Evolutionary conservation across 805 yeast species (phyloP), one percentile per base, ranked within the genome.

Genomic region (Pichia thaimueangensis): DNA sequence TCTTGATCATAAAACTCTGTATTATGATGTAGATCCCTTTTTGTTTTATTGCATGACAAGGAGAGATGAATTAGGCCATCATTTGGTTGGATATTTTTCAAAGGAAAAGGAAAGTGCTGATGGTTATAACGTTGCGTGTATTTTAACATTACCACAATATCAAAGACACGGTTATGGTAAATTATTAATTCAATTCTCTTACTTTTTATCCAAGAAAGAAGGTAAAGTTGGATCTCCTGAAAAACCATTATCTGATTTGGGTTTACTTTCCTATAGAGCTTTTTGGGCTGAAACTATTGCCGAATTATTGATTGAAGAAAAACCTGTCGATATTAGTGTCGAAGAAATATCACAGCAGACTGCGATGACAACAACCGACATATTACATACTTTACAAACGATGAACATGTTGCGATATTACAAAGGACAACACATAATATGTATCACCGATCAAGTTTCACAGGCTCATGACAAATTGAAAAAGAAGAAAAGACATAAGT

Each of bases 11-110:
- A 93, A 93, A 60, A 88, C 98, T 0, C 71, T 93, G 29, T 93
- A 93, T 64, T 93, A 93, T 60, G 99, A 93, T 60, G 99, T 93
- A 37, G 99, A 93, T 61, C 99, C 99, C 3, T 93, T 93, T 53
- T 66, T 93, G 54, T 93, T 93, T 59, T 93, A 93, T 60, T 85
- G 96, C 56, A 93, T 93, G 98, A 88, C 97, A 1, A 73, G 78
- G 45, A 73, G 86, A 47, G 96, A 91, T 54, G 88, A 83, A 47
- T 74, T 77, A 47, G 98, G 98, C 2, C 97, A 91, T 61, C 97
- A 93, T 64, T 68, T 93, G 36, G 96, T 93, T 6, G 99, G 99
- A 0, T 93, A 85, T 59, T 93, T 93, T 57, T 89, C 97, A 7
- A 93, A 93, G 54, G 99, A 93, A 60, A 93, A 93, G 61, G 98